Conservation (phyloP, 768 basidiomycete species). For the Dacryopinax primogenitus region DNA sequence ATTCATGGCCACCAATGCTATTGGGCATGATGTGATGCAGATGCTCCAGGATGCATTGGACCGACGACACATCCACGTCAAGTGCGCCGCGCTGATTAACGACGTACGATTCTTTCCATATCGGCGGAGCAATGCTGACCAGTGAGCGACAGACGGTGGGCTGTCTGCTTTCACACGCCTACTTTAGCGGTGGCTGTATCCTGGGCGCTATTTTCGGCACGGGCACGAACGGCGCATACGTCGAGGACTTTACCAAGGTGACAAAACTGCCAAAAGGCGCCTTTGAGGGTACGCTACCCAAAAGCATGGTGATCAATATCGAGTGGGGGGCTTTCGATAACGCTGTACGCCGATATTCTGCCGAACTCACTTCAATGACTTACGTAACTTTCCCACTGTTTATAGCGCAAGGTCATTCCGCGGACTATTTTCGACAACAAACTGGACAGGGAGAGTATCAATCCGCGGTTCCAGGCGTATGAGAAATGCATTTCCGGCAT, state of each 20-base stretch:
- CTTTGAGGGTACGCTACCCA: constrained; percentile 41
- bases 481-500: constrained; percentile 99
- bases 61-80: constrained; percentile 81
- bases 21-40: constrained; percentile 79
- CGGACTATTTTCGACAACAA: constrained; percentile 83
- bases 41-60: constrained; percentile 87
- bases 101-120: constrained; percentile 46
- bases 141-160: constrained; percentile 65
- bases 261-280: constrained; percentile 62
- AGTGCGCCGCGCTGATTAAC: constrained; percentile 84
- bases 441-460: constrained; percentile 87
- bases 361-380: neutral
- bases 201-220: constrained; percentile 90
- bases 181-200: constrained; percentile 81
- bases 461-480: constrained; percentile 82
- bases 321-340: constrained; percentile 99
- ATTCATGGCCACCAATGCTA: constrained; percentile 79
- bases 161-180: constrained; percentile 81
- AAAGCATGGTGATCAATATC: constrained; percentile 87
- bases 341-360: constrained; percentile 39
- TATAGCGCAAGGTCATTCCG: constrained; percentile 69
- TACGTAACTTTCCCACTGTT: constrained; percentile 5
- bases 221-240: constrained; percentile 95
- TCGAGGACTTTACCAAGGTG: constrained; percentile 76
- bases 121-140: constrained; percentile 10